Evolutionary conservation across 164 flowering plant species (phyloP), one percentile per base, ranked within the genome.

Genomic region (Malania oleifera): DNA sequence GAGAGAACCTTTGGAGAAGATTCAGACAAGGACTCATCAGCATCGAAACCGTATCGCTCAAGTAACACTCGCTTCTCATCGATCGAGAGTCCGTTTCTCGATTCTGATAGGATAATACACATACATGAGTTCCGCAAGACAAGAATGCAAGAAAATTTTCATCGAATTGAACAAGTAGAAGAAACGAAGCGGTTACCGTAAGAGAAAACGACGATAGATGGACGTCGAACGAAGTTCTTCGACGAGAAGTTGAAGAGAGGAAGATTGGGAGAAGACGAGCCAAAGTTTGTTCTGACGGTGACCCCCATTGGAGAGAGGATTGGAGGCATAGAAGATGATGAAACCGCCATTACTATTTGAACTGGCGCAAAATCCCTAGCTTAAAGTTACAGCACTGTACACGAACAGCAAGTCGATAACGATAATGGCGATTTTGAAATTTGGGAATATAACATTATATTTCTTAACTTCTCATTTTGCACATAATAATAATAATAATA

Each of bases 31-130:
- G 56, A 71, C 9, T 84, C 85, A 57, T 78, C 70, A 5, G 86
- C 79, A 75, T 92, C 68, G 24, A 81, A 71, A 50, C 96, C 96
- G 55, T 89, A 87, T 12, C 68, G 67, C 51, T 86, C 83, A 8
- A 81, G 70, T 25, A 83, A 68, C 62, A 67, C 64, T 52, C 67
- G 73, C 66, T 78, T 75, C 56, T 74, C 68, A 38, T 71, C 74
- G 28, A 37, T 75, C 17, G 52, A 56, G 61, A 69, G 31, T 19
- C 59, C 84, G 38, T 52, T 62, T 37, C 57, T 70, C 19, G 78
- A 41, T 23, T 77, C 85, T 77, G 70, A 59, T 27, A 53, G 26
- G 5, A 51, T 15, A n/a, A 5, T 7, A 55, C 49, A 45, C 3
- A 50, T 11, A 28, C 1, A 51, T 3, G n/a, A 22, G 12, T 50